Conservation (phyloP, 176 grass and related monocot genomes). For the Carex kokanica region DNA sequence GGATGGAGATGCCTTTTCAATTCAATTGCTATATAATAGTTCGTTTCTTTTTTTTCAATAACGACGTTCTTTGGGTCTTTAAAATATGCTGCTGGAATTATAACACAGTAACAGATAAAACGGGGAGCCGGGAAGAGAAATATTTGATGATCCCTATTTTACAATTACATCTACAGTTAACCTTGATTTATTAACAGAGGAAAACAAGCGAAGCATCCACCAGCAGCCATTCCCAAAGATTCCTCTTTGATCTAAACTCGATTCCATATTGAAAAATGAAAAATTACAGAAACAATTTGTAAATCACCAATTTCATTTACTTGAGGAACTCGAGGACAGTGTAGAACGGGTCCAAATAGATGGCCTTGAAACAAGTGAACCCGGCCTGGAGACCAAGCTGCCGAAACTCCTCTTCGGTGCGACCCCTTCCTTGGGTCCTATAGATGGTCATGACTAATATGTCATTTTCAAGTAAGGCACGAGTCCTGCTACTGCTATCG, state of each 20-base stretch:
- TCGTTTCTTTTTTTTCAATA: background rate
- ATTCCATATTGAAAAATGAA: background rate
- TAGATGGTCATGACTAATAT: conserved; percentile 94
- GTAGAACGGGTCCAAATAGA: conserved; percentile 86
- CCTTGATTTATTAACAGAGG: background rate
- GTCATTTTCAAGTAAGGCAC: conserved; percentile 71
- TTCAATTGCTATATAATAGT: background rate
- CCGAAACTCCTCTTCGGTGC: conserved; percentile 70
- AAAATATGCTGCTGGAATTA: no score
- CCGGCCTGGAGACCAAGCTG: conserved; percentile 43
- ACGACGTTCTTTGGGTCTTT: no score
- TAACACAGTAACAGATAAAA: background rate
- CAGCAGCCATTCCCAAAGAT: background rate
- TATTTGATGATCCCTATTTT: background rate
- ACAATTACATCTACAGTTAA: background rate
- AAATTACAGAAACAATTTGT: background rate
- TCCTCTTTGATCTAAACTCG: background rate
- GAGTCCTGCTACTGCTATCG: conserved; percentile 55
- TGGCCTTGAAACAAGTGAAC: conserved; percentile 44
- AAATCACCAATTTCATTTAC: conserved; percentile 10
- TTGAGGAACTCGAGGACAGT: conserved; percentile 61
- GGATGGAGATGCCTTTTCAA: no score
- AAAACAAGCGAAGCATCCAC: background rate
- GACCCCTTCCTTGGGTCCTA: conserved; percentile 51
- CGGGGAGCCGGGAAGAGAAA: background rate